These are phyloP conservation scores for Ceriops decandra DNA, from an alignment of 345 rosid species.

Conservation along the genomic window DNA sequence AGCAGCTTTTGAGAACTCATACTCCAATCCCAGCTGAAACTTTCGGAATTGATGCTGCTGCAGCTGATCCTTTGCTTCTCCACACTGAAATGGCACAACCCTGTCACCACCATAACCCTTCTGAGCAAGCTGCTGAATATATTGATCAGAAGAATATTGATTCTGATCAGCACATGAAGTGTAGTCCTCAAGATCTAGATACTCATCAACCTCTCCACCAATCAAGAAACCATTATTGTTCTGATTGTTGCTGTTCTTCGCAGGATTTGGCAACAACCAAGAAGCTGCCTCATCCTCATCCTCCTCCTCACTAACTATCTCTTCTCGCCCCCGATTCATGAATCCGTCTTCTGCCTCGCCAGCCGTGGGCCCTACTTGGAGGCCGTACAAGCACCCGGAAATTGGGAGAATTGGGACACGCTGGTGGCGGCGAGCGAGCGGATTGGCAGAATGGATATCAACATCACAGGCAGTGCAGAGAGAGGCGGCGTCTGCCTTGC, in stretches of 20 bases:
- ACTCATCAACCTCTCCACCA: conserved; percentile 59
- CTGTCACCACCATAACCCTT: conserved; percentile 54
- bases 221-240: conserved; percentile 50
- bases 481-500: conserved; percentile 91
- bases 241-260: conserved; percentile 20
- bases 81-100: conserved; percentile 60
- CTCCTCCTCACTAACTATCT: conserved; percentile 41
- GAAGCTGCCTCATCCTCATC: conserved; percentile 68
- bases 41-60: conserved; percentile 29
- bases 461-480: conserved; percentile 74
- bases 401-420: conserved; percentile 68
- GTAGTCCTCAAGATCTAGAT: conserved; percentile 69
- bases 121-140: conserved; percentile 35
- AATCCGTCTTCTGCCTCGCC: conserved; percentile 32
- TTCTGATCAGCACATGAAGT: conserved; percentile 44
- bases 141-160: conserved; percentile 38
- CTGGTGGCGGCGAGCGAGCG: conserved; percentile 82
- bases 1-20: conserved; percentile 42
- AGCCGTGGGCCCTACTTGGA: conserved; percentile 23
- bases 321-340: conserved; percentile 31
- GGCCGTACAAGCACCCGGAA: conserved; percentile 27
- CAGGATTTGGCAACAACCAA: conserved; percentile 64
- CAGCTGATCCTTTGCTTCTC: conserved; percentile 40
- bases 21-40: conserved; percentile 47
- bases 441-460: conserved; percentile 84